Conservation (phyloP, 306 rosid genomes). For the Acacia confusa region DNA sequence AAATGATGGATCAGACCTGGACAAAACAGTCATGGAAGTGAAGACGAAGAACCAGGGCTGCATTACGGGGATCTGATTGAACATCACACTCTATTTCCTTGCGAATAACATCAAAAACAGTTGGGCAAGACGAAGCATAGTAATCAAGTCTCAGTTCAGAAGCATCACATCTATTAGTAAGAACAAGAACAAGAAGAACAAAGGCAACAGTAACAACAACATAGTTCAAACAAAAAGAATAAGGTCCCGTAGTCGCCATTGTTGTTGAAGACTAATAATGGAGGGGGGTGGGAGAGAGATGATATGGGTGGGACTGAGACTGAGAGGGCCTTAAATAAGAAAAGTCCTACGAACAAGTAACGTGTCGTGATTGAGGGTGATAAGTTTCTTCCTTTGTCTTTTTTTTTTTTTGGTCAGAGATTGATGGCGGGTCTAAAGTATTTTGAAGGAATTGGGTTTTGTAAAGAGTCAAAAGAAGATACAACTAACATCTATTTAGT, state of each 20-base stretch:
- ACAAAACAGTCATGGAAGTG: conserved; percentile 95
- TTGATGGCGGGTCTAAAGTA: not conserved
- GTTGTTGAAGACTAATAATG: not conserved
- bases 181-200: conserved; percentile 21
- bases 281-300: not conserved
- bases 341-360: not conserved
- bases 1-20: conserved; percentile 49
- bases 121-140: conserved; percentile 76
- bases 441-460: not conserved
- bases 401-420: not conserved
- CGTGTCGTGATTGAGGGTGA: not conserved
- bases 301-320: conserved; percentile 39
- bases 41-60: conserved; percentile 63
- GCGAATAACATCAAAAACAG: conserved; percentile 59
- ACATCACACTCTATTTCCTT: conserved; percentile 81
- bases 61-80: conserved; percentile 65
- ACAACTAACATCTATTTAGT: conserved; percentile 73
- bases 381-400: not conserved
- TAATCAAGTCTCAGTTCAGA: conserved; percentile 61
- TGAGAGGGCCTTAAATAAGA: not conserved
- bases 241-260: not conserved
- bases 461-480: conserved; percentile 72
- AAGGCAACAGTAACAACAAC: not conserved
- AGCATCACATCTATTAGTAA: conserved; percentile 36
- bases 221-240: conserved; percentile 16